Evolutionary conservation across 1,284 basidiomycete species (phyloP), one percentile per base, ranked within the genome.

Genomic region (Xanthoconium separans): DNA sequence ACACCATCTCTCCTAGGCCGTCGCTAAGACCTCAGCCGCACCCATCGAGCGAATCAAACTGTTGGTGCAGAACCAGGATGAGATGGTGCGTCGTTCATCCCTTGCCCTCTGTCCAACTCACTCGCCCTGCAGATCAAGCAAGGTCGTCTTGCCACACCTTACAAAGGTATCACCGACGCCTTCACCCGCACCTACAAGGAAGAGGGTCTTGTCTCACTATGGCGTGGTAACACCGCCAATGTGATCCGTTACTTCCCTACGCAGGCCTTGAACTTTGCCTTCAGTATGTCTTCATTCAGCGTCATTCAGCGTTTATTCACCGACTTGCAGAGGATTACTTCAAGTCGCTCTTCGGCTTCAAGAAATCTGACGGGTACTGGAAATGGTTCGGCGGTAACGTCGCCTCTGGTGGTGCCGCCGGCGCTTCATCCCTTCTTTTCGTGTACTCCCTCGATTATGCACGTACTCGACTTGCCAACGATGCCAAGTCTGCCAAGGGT

Each of bases 21-120:
- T 98, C 75, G 90, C 95, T 56, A 98, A 98, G 85, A 98, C 95
- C 61, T 91, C 90, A 65, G 95, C 95, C 68, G 95, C 95, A 60
- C 95, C 96, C 79, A 98, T 98, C 71, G 95, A 98, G 86, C 94
- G 95, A 75, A 95, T 98, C 79, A 98, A 94, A 87, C 87, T 98
- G 70, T 81, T 98, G 73, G 91, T 98, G 65, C 95, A 98, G 79
- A 98, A 98, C 81, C 95, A 98, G 81, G 90, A 92, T 83, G 90
- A 92, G 79, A 93, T 93, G 90, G 89, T 87, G 30, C 18, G 77
- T 66, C 30, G 45, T 40, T 10, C 8, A 12, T 31, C 47, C 37
- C 27, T 24, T 42, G 13, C 44, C 20, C 43, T 40, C 40, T 15
- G 15, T 50, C 18, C 24, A 40, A 24, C 53, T 60, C 46, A 58